These are phyloP conservation scores for Pythium phragmiticola DNA, from an alignment of 352 stramenopile species.

Conservation along the genomic window DNA sequence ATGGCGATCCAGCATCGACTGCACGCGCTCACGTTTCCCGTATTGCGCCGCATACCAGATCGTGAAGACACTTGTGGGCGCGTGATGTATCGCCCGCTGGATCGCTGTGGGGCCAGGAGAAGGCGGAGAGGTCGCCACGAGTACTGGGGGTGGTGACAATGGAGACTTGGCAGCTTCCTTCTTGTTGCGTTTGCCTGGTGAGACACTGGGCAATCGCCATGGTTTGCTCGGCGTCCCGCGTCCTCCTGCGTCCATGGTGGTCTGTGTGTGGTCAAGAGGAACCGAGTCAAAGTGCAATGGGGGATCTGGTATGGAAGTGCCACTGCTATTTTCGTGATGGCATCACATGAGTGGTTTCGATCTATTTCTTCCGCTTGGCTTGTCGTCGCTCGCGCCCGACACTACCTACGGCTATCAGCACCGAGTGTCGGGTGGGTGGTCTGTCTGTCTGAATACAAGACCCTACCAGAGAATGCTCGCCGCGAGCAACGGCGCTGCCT, in stretches of 20 bases:
- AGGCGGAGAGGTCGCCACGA: neutral
- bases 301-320: neutral
- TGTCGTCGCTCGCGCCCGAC: too few species aligned
- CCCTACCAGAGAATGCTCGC: neutral
- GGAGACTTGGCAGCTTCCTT: neutral
- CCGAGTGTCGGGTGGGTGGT: neutral
- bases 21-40: slow-evolving; percentile 51
- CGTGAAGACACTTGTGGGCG: slow-evolving; percentile 46
- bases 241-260: neutral
- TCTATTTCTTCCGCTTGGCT: slow-evolving; percentile 17
- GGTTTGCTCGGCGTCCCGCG: slow-evolving; percentile 1
- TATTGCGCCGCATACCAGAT: slow-evolving; percentile 74
- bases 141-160: neutral
- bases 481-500: neutral
- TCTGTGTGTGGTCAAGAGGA: neutral
- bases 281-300: neutral
- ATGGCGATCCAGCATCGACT: slow-evolving; percentile 47
- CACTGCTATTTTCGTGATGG: slow-evolving; percentile 20
- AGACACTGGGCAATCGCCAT: neutral
- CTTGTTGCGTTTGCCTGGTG: slow-evolving; percentile 11
- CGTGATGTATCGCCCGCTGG: slow-evolving; percentile 11
- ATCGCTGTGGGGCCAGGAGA: slow-evolving; percentile 4
- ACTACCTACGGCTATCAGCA: neutral
- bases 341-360: slow-evolving; percentile 16
- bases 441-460: neutral